These are phyloP conservation scores for Cladorrhinum sp. DNA, from an alignment of 2,329 filamentous ascomycete species.

Conservation along the genomic window DNA sequence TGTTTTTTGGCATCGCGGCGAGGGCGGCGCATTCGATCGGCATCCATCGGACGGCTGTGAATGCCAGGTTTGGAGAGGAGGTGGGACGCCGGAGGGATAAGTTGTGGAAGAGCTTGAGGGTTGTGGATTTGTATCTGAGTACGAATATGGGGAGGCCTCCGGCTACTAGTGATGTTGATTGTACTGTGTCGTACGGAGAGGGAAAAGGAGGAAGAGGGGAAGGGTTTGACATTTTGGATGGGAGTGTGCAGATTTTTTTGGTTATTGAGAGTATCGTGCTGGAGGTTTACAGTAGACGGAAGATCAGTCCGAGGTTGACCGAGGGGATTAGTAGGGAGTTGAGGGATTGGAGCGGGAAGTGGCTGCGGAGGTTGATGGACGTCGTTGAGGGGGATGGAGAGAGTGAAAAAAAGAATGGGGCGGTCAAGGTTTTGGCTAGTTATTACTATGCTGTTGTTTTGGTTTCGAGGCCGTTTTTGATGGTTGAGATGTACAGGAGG, in stretches of 20 bases:
- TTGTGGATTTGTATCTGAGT: slow-evolving; percentile 51
- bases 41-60: slow-evolving; percentile 52
- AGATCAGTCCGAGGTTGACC: slow-evolving; percentile 51
- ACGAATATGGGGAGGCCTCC: slow-evolving; percentile 54
- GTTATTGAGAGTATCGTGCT: slow-evolving; percentile 50
- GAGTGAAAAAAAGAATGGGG: slow-evolving; percentile 27
- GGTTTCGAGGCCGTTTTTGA: slow-evolving; percentile 53
- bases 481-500: slow-evolving; percentile 51
- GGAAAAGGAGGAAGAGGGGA: slow-evolving; percentile 34
- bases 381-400: slow-evolving; percentile 31
- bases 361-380: slow-evolving; percentile 45
- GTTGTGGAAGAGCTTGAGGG: slow-evolving; percentile 52
- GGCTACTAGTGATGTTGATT: slow-evolving; percentile 52
- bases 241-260: slow-evolving; percentile 51
- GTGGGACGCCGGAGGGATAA: slow-evolving; percentile 45
- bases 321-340: slow-evolving; percentile 53
- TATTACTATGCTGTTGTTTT: slow-evolving; percentile 59
- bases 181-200: slow-evolving; percentile 47
- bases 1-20: slow-evolving; percentile 53
- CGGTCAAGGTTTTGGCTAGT: slow-evolving; percentile 44
- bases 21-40: slow-evolving; percentile 53
- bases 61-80: slow-evolving; percentile 47
- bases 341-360: slow-evolving; percentile 49
- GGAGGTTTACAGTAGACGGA: slow-evolving; percentile 51
- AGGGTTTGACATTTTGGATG: slow-evolving; percentile 46